Conservation (phyloP, 352 stramenopile species). For the Phytophthora pisi region DNA sequence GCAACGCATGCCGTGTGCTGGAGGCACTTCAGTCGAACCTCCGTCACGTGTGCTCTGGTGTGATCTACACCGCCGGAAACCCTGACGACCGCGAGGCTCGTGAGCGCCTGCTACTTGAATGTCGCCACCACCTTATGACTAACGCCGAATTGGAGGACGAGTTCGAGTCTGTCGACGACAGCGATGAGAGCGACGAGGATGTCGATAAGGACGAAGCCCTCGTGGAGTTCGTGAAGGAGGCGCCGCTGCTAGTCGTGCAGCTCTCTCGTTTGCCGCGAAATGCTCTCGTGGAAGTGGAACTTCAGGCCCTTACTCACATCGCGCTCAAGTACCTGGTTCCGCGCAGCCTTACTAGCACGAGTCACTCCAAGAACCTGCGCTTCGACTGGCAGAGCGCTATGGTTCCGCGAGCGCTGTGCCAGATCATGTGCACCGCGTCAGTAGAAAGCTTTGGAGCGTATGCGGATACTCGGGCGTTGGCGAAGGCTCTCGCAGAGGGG, state of each 20-base stretch:
- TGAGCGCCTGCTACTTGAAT: conserved; percentile 26
- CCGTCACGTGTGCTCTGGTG: conserved; percentile 64
- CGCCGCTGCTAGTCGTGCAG: conserved; percentile 65
- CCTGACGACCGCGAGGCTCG: conserved; percentile 38
- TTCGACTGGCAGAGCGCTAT: conserved; percentile 44
- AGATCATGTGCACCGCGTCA: conserved; percentile 51
- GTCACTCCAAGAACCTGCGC: conserved; percentile 10
- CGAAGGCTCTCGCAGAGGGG: conserved; percentile 27
- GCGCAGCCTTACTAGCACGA: conserved; percentile 16
- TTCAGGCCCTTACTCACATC: conserved; percentile 75
- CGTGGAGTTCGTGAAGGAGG: conserved; percentile 48
- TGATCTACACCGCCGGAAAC: conserved; percentile 66
- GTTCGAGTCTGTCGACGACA: conserved; percentile 67
- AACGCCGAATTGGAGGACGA: conserved; percentile 61
- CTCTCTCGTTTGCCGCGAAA: conserved; percentile 72
- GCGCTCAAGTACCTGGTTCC: conserved; percentile 60
- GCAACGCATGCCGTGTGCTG: conserved; percentile 70
- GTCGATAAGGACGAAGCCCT: conserved; percentile 66
- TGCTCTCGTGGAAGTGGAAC: conserved; percentile 78
- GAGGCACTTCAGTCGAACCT: conserved; percentile 84
- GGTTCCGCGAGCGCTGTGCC: conserved; percentile 57
- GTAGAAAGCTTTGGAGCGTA: conserved; percentile 6
- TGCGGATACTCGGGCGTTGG: conserved; percentile 20
- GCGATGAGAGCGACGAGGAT: conserved; percentile 78
- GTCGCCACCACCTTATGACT: conserved; percentile 29